phyloP scores from a whole-genome alignment of 306 rosid species.

The Senna siamea region DNA sequence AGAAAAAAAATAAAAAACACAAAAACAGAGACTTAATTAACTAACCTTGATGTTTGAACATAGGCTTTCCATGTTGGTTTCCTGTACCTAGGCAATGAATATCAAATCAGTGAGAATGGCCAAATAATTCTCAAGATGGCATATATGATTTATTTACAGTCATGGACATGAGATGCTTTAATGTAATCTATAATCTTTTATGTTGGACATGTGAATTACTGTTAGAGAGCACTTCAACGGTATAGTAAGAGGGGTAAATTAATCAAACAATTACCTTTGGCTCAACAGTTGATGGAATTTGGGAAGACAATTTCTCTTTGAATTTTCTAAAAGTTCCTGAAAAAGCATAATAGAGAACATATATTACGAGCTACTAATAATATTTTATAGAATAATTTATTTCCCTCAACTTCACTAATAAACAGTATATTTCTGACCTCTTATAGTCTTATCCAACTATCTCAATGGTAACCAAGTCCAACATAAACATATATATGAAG shows the following conservation, averaged over 20 bases:
- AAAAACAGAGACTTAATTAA: not conserved
- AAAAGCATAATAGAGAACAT: slow-evolving; percentile 25
- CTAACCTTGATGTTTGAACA: slow-evolving; percentile 78
- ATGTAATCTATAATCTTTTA: not conserved
- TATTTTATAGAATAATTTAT: not conserved
- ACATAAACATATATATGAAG: not conserved
- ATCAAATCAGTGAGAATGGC: slow-evolving; percentile 30
- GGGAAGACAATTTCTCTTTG: slow-evolving; percentile 70
- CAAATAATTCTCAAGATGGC: slow-evolving; percentile 17
- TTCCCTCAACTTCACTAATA: not conserved
- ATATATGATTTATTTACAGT: slow-evolving; percentile 11
- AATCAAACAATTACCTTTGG: slow-evolving; percentile 55
- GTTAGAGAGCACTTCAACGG: slow-evolving; percentile 11
- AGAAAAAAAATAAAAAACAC: slow-evolving; percentile 9
- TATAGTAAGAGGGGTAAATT: slow-evolving; percentile 8
- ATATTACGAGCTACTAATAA: slow-evolving; percentile 13
- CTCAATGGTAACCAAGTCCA: not conserved
- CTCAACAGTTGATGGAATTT: slow-evolving; percentile 59
- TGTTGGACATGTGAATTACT: not conserved
- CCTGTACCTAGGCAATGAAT: slow-evolving; percentile 57
- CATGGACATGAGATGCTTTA: slow-evolving; percentile 20
- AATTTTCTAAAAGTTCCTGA: slow-evolving; percentile 82
- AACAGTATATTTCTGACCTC: not conserved
- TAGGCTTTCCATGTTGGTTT: slow-evolving; percentile 62
- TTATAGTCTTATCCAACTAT: not conserved